phyloP scores from a whole-genome alignment of 1,284 basidiomycete species.

The Salmacisia buchloeana region DNA sequence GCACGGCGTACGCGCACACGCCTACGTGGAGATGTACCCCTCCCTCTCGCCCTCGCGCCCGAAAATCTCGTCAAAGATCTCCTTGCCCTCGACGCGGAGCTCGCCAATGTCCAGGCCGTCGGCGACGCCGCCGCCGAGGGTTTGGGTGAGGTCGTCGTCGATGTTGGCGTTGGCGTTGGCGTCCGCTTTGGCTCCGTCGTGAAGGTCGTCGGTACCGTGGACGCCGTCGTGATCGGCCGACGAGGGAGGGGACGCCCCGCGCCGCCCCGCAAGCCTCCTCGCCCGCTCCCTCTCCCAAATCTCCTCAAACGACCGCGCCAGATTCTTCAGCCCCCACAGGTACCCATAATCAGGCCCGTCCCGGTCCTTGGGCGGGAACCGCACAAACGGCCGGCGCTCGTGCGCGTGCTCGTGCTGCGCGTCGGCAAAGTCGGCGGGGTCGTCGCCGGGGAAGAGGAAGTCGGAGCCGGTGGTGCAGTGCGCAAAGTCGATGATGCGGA shows the following conservation, averaged over 20 bases:
- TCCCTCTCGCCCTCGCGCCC: constrained; percentile 19
- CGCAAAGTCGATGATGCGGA: constrained; percentile 96
- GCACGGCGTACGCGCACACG: too few relatives aligned
- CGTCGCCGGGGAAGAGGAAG: constrained; percentile 60
- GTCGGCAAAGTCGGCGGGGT: constrained; percentile 11
- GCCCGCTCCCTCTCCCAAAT: constrained; percentile 42
- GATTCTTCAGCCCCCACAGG: constrained; percentile 78
- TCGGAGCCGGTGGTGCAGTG: constrained; percentile 95
- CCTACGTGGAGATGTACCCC: constrained; percentile 9
- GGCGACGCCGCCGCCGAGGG: constrained; percentile 4
- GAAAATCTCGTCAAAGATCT: constrained; percentile 49
- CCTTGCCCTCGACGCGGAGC: constrained; percentile 35
- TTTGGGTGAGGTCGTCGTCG: background rate
- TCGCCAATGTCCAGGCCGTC: constrained; percentile 25
- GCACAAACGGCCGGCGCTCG: constrained; percentile 31
- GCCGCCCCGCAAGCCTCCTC: constrained; percentile 15
- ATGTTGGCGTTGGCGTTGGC: constrained; percentile 16
- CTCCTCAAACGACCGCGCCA: constrained; percentile 63
- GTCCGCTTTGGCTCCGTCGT: background rate
- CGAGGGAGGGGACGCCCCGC: too few relatives aligned
- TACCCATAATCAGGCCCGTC: constrained; percentile 89
- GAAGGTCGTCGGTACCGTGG: background rate
- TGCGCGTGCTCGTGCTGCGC: constrained; percentile 21
- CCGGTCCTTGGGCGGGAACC: constrained; percentile 83
- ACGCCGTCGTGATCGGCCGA: background rate